A percentile compares a stretch with the other conserved stretches of the same genome.
phyloP scores from a whole-genome alignment of 1,139 yeast genomes.

The Pichia sp. region DNA sequence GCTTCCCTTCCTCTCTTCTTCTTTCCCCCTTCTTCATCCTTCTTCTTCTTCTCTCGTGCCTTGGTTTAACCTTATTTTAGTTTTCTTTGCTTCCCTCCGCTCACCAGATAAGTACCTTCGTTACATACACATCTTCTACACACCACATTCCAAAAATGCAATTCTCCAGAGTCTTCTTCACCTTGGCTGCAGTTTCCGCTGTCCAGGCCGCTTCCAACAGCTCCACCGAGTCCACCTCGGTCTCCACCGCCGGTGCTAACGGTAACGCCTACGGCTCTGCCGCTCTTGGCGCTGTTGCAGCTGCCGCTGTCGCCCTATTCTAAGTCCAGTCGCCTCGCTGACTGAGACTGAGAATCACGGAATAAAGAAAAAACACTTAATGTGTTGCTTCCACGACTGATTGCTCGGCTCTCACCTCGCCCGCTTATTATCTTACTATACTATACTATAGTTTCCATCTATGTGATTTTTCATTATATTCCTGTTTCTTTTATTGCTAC shows the following conservation, averaged over 20 bases:
- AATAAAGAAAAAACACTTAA: no score
- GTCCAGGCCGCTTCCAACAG: conserved; percentile 40
- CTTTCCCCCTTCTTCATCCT: neutral
- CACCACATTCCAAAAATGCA: conserved; percentile 41
- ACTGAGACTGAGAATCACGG: no score
- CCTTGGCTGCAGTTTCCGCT: conserved; percentile 42
- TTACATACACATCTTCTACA: neutral
- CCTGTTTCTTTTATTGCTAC: neutral
- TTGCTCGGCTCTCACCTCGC: neutral
- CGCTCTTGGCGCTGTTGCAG: conserved; percentile 68
- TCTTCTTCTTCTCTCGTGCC: neutral
- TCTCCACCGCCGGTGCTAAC: conserved; percentile 35
- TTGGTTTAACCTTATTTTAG: neutral
- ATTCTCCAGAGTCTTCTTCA: conserved; percentile 49
- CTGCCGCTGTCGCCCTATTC: conserved; percentile 68
- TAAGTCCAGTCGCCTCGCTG: conserved; percentile 32
- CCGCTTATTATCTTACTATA: neutral
- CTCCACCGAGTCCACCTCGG: conserved; percentile 31
- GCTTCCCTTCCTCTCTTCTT: neutral
- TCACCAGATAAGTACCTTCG: conserved; percentile 7
- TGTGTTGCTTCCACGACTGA: no score
- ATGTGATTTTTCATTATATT: conserved; percentile 1
- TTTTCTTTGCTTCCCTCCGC: neutral
- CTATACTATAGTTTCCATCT: neutral
- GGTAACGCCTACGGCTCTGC: conserved; percentile 49